These are phyloP conservation scores for Mrakia frigida DNA, from an alignment of 768 basidiomycete species.

Conservation along the genomic window DNA sequence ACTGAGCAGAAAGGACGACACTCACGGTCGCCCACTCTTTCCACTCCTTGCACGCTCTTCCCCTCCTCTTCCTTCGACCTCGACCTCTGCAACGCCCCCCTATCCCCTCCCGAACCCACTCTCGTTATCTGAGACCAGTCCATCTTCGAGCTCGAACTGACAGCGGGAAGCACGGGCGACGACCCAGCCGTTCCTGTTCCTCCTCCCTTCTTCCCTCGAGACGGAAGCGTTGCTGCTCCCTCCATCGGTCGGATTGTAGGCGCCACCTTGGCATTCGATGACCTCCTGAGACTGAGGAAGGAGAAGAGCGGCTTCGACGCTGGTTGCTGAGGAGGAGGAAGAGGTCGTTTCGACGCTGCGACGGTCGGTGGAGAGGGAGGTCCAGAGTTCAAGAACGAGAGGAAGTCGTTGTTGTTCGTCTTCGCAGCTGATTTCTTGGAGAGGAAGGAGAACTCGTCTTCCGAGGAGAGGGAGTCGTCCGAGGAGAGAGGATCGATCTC, in stretches of 20 bases:
- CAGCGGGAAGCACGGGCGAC: neutral
- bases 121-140: neutral
- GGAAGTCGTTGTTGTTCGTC: constrained; percentile 11
- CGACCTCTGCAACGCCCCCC: neutral
- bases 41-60: neutral
- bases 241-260: constrained; percentile 2
- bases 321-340: neutral
- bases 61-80: neutral
- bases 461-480: constrained; percentile 3
- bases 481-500: neutral
- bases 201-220: neutral
- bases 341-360: neutral
- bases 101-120: neutral
- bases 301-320: constrained; percentile 1
- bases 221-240: neutral
- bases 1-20: neutral
- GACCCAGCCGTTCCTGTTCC: neutral
- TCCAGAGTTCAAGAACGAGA: neutral
- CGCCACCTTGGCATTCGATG: neutral
- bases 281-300: constrained; percentile 1
- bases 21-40: neutral
- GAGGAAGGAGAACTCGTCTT: constrained; percentile 15
- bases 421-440: neutral
- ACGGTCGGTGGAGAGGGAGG: neutral
- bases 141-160: neutral